Evolutionary conservation across 768 basidiomycete genomes (phyloP), one percentile per base, ranked within the genome.

Genomic region (Amanita thiersii): DNA sequence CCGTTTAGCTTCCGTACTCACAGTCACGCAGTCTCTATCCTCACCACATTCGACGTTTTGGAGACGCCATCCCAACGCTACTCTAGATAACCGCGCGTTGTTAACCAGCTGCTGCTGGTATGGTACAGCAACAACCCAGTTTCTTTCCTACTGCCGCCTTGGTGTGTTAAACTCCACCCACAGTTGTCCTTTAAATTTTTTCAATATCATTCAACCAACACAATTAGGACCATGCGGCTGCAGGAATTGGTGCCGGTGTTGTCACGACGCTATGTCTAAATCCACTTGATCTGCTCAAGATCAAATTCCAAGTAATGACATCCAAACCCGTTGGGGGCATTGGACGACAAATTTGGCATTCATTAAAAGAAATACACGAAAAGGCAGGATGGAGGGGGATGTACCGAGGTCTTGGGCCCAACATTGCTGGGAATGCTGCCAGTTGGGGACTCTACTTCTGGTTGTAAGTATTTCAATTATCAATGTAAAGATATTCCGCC

Each of bases 401-500:
- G 37, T 98, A 98, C 59, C 74, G 94, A 40, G 96, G 96, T 11
- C 68, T 98, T 23, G 74, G 78, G 0, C 79, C 92, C 2, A 99
- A 98, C 60, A 73, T 97, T 46, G 87, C 88, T 0, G 96, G 94
- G 9, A 97, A 97, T 50, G 91, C 93, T 14, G 81, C 84, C 5
- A 93, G 90, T 52, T 99, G 96, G 96, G 96, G 96, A 0, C 63
- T 97, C 18, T 99, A 99, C 62, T 99, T 99, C 64, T 75, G 94
- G 48, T 94, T 96, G 96, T 97, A 57, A 62, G 90, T 47, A 38
- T 30, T 21, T 32, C 53, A 2, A 14, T 12, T 6, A 7, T 17
- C 25, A 29, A n/a, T 17, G 25, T 18, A 17, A 12, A 12, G 30
- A 28, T 43, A 37, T 24, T 15, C 12, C 21, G 21, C 34, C 43